These are phyloP conservation scores for Sabuloglossum arenarium DNA, from an alignment of 495 filamentous ascomycete species.

Conservation along the genomic window DNA sequence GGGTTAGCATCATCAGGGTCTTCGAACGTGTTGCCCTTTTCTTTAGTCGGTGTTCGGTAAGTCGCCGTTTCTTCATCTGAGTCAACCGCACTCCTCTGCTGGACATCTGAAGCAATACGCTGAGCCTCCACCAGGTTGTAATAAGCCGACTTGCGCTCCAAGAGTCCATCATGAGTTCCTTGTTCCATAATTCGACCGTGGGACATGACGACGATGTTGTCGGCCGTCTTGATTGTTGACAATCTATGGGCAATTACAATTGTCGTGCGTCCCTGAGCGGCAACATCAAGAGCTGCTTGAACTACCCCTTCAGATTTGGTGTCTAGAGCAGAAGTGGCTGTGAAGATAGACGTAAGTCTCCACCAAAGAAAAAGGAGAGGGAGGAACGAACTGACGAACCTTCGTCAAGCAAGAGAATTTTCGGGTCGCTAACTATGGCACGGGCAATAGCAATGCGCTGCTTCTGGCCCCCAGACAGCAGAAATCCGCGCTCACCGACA, in stretches of 20 bases:
- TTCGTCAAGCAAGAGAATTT: conserved; percentile 85
- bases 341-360: background rate
- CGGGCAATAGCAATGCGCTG: conserved; percentile 82
- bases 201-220: conserved; percentile 90
- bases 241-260: conserved; percentile 91
- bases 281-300: conserved; percentile 76
- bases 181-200: conserved; percentile 75
- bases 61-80: conserved; percentile 14
- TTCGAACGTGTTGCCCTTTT: conserved; percentile 10
- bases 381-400: background rate
- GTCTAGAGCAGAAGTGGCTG: conserved; percentile 79
- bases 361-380: background rate
- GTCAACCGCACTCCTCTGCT: conserved; percentile 22
- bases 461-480: conserved; percentile 88
- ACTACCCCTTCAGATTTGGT: conserved; percentile 91
- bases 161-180: conserved; percentile 54
- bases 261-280: conserved; percentile 77
- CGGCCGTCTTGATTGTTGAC: conserved; percentile 79
- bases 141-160: conserved; percentile 42
- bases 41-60: conserved; percentile 6
- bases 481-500: conserved; percentile 84
- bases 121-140: conserved; percentile 63
- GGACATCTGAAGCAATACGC: conserved; percentile 45
- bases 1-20: conserved; percentile 40
- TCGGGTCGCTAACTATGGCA: conserved; percentile 85